Percentiles rank a stretch among this genome's conserved stretches.
Conservation (phyloP, 1,284 basidiomycete genomes). For the Abortiporus biennis region DNA sequence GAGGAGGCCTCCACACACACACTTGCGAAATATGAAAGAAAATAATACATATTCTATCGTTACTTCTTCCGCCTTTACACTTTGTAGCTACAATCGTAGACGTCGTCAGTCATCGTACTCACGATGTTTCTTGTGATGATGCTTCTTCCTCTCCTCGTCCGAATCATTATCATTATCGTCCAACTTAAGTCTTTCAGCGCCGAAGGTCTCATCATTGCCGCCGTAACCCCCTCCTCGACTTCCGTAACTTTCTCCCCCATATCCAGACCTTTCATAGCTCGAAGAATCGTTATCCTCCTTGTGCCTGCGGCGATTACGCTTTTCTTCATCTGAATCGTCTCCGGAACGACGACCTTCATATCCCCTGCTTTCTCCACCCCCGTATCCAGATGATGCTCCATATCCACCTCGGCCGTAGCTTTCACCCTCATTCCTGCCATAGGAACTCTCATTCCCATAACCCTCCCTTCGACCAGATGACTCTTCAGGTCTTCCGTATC, state of each 20-base stretch:
- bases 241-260: conserved; percentile 10
- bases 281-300: not conserved
- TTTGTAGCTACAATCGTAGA: too few species aligned
- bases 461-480: not conserved
- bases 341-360: not conserved
- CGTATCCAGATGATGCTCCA: conserved; percentile 7
- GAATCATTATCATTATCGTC: conserved; percentile 11
- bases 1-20: too few species aligned
- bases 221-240: conserved; percentile 9
- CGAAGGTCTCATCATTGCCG: conserved; percentile 19
- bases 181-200: conserved; percentile 19
- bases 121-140: conserved; percentile 11
- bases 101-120: conserved; percentile 5
- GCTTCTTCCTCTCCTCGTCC: conserved; percentile 13
- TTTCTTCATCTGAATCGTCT: not conserved
- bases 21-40: too few species aligned
- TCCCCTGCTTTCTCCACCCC: conserved; percentile 3
- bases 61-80: too few species aligned
- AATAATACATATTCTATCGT: too few species aligned
- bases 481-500: not conserved
- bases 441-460: not conserved
- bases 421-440: not conserved
- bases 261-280: not conserved
- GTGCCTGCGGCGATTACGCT: conserved; percentile 1
- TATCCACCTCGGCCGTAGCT: conserved; percentile 10